phyloP scores from a whole-genome alignment of 768 basidiomycete species.

The Boletus subparvulus region DNA sequence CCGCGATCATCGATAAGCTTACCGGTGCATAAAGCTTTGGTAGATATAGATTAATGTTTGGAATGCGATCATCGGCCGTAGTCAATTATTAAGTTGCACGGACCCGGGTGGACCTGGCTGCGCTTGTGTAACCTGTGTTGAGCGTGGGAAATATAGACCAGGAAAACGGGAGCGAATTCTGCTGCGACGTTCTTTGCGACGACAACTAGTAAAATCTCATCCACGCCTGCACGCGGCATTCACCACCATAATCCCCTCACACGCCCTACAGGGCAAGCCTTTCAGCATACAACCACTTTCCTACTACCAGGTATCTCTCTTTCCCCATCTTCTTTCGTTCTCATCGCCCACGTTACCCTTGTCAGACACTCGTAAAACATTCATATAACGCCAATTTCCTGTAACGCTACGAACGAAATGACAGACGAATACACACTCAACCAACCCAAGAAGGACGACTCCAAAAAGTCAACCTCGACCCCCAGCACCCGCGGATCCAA shows the following conservation, averaged over 20 bases:
- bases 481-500: slow-evolving; percentile 56
- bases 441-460: slow-evolving; percentile 66
- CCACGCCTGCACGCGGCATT: slow-evolving; percentile 55
- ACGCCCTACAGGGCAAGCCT: slow-evolving; percentile 90
- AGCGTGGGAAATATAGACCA: slow-evolving; percentile 28
- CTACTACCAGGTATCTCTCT: slow-evolving; percentile 46
- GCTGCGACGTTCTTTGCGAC: slow-evolving; percentile 33
- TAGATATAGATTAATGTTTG: slow-evolving; percentile 18
- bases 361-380: slow-evolving; percentile 51
- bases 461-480: slow-evolving; percentile 52
- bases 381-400: slow-evolving; percentile 37
- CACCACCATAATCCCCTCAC: slow-evolving; percentile 64
- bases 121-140: slow-evolving; percentile 1
- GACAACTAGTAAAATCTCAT: slow-evolving; percentile 45
- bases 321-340: slow-evolving; percentile 6
- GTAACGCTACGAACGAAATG: slow-evolving; percentile 78
- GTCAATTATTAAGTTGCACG: slow-evolving; percentile 4
- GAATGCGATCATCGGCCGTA: background rate
- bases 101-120: slow-evolving; percentile 6
- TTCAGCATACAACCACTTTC: slow-evolving; percentile 43
- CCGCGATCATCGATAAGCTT: slow-evolving; percentile 81
- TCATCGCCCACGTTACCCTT: slow-evolving; percentile 18
- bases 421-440: slow-evolving; percentile 67
- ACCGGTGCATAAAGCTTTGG: slow-evolving; percentile 21
- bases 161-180: slow-evolving; percentile 16